These are phyloP conservation scores for Exserohilum turcica DNA, from an alignment of 2,329 filamentous ascomycete genomes.

Conservation along the genomic window DNA sequence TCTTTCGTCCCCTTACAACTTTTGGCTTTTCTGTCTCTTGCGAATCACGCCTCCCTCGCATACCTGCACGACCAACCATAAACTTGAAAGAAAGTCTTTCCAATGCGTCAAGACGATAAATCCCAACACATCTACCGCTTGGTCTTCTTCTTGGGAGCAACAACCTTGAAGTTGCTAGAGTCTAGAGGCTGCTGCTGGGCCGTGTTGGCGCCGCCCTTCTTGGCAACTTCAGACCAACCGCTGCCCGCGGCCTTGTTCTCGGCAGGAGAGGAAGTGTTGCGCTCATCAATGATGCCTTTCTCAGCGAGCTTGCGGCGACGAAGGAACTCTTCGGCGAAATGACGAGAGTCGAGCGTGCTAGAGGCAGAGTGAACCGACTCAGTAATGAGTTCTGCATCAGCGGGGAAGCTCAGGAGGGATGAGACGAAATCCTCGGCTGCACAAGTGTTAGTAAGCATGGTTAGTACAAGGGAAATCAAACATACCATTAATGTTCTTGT, in stretches of 20 bases:
- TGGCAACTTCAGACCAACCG: conserved; percentile 96
- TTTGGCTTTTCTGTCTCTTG: neutral
- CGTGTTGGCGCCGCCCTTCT: conserved; percentile 76
- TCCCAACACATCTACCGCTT: conserved; percentile 41
- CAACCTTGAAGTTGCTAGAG: conserved; percentile 81
- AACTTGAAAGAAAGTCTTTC: neutral
- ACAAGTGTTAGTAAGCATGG: conserved; percentile 20
- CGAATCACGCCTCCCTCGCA: neutral
- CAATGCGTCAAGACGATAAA: neutral
- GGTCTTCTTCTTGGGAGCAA: conserved; percentile 88
- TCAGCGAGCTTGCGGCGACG: conserved; percentile 92
- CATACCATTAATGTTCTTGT: conserved; percentile 69
- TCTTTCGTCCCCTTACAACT: neutral
- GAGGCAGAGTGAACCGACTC: conserved; percentile 88
- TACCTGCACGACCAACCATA: neutral
- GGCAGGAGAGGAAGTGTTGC: conserved; percentile 59
- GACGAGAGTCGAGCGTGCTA: conserved; percentile 86
- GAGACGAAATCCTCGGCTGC: conserved; percentile 80
- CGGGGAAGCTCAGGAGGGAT: conserved; percentile 74
- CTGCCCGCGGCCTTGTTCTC: conserved; percentile 56
- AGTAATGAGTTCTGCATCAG: conserved; percentile 80
- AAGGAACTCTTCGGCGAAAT: conserved; percentile 93
- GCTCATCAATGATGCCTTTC: conserved; percentile 82
- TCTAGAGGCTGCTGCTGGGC: conserved; percentile 45
- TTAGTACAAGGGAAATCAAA: conserved; percentile 1